Conservation (phyloP, 148 eudicot genomes). For the Camellia lanceoleosa region DNA sequence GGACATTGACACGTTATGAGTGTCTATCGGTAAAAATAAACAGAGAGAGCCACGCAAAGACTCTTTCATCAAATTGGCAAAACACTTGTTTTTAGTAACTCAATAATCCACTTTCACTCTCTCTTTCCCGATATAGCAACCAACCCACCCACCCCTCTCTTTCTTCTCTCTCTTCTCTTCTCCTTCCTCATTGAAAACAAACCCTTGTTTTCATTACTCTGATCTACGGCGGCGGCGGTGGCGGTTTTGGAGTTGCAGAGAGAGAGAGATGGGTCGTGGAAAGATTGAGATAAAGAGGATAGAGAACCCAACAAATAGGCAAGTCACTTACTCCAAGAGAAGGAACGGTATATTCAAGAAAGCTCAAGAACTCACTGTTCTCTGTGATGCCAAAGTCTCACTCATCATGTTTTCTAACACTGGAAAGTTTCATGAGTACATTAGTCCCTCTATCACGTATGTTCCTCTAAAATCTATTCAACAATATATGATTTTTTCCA, state of each 20-base stretch:
- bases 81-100: conserved; percentile 1
- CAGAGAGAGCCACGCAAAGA: background rate
- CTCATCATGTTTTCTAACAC: conserved; percentile 47
- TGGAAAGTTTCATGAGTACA: conserved; percentile 39
- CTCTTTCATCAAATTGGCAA: conserved; percentile 13
- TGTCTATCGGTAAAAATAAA: background rate
- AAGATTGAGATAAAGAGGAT: conserved; percentile 55
- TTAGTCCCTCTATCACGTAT: conserved; percentile 44
- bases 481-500: background rate
- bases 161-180: background rate
- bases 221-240: background rate
- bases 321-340: conserved; percentile 62
- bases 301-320: conserved; percentile 53
- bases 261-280: conserved; percentile 49
- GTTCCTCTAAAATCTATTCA: background rate
- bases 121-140: conserved; percentile 18
- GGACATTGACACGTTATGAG: background rate
- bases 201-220: background rate
- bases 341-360: conserved; percentile 64
- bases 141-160: background rate
- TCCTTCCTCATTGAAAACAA: conserved; percentile 1
- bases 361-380: conserved; percentile 52
- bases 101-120: conserved; percentile 17
- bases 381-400: conserved; percentile 61
- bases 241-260: background rate